These are phyloP conservation scores for Earliella scabrosa DNA, from an alignment of 1,284 basidiomycete species.

Conservation along the genomic window DNA sequence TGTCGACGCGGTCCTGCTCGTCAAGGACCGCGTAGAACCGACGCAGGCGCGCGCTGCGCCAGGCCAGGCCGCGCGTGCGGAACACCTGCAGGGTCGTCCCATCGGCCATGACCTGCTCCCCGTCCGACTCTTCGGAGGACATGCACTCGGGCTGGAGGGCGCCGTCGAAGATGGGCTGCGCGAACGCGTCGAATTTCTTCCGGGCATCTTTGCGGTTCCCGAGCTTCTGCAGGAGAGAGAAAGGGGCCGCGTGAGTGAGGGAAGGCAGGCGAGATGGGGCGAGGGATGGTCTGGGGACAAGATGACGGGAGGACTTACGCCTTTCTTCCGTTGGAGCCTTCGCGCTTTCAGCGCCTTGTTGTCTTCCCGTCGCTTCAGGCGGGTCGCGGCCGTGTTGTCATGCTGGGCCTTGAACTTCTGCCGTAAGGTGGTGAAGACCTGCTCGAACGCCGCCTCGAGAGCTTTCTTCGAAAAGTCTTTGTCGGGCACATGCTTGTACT, in stretches of 20 bases:
- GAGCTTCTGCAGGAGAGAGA: conserved; percentile 58
- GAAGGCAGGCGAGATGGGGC: background rate
- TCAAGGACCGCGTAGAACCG: conserved; percentile 64
- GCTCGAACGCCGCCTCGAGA: conserved; percentile 69
- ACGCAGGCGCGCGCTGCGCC: conserved; percentile 65
- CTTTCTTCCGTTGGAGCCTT: conserved; percentile 61
- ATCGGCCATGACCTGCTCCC: conserved; percentile 50
- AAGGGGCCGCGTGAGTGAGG: background rate
- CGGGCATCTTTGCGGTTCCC: conserved; percentile 61
- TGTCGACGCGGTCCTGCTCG: conserved; percentile 52
- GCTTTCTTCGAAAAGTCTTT: conserved; percentile 67
- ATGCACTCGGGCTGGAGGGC: conserved; percentile 75
- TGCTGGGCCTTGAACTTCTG: conserved; percentile 66
- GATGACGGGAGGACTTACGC: conserved; percentile 57
- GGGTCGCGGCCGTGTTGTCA: conserved; percentile 47
- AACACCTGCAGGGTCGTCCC: conserved; percentile 39
- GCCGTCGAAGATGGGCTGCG: conserved; percentile 65
- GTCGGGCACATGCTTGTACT: conserved; percentile 65
- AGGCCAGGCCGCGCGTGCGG: conserved; percentile 57
- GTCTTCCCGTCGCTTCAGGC: conserved; percentile 56
- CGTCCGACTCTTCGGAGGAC: conserved; percentile 77
- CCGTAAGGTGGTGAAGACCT: conserved; percentile 68
- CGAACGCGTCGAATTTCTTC: conserved; percentile 52
- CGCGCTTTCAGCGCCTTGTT: conserved; percentile 62
- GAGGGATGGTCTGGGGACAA: background rate